Evolutionary conservation across 2,329 filamentous ascomycete genomes (phyloP).

Genomic region (Zelopaecilomyces penicillatus): DNA sequence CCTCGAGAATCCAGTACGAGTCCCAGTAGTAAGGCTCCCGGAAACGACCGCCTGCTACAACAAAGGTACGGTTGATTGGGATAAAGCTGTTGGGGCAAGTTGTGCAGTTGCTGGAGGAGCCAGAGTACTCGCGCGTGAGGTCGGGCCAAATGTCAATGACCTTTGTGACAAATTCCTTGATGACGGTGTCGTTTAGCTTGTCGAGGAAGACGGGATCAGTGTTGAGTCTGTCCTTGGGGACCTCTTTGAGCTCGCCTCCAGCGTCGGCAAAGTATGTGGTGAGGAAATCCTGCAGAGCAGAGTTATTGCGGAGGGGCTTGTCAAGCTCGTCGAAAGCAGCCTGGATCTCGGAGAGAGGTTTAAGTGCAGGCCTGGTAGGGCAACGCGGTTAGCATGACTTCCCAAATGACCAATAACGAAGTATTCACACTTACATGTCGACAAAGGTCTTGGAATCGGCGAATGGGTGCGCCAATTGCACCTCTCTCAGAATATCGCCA

Average conservation of each 20-base stretch:
- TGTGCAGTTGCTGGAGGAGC: constrained; percentile 42
- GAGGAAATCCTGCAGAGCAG: constrained; percentile 54
- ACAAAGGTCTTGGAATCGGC: constrained; percentile 64
- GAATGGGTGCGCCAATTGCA: constrained; percentile 57
- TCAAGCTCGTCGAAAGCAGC: constrained; percentile 50
- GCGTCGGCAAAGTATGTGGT: constrained; percentile 54
- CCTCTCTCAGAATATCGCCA: constrained; percentile 52
- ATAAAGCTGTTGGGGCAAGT: constrained; percentile 58
- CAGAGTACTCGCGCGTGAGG: constrained; percentile 51
- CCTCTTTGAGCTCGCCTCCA: constrained; percentile 51
- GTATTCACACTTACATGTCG: constrained; percentile 47
- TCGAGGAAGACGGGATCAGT: constrained; percentile 52
- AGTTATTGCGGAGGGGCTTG: constrained; percentile 55
- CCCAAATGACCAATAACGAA: background rate
- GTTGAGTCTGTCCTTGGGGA: constrained; percentile 41
- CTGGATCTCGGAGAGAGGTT: constrained; percentile 50
- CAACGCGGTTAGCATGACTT: background rate
- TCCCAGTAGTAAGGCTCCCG: constrained; percentile 66
- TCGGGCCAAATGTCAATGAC: constrained; percentile 65
- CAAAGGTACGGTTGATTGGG: constrained; percentile 57
- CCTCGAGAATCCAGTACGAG: constrained; percentile 60
- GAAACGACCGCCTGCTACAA: constrained; percentile 64
- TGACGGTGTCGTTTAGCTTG: constrained; percentile 46
- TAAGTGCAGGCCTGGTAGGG: constrained; percentile 45
- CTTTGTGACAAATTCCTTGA: constrained; percentile 52